Evolutionary conservation across 2,329 filamentous ascomycete species (phyloP), one percentile per base, ranked within the genome.

Genomic region (Myriosclerotinia curreyana): DNA sequence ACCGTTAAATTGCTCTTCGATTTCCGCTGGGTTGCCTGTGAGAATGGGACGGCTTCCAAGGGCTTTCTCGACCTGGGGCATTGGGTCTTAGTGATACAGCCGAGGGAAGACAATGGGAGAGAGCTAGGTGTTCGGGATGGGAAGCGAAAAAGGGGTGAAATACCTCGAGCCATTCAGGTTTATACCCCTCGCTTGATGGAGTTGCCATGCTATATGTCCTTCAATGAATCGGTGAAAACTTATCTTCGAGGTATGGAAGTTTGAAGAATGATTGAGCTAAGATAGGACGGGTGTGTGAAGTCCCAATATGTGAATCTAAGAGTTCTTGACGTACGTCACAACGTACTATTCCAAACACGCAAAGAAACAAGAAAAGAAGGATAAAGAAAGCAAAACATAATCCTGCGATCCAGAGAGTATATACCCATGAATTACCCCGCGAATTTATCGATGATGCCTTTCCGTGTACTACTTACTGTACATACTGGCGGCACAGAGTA

Each of bases 81-180:
- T 5, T 31, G 2, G 28, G 28, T 2, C 5, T 31, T 31, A 56
- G 28, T 60, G n/a, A n/a, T 14, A 7, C 8, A n/a, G 17, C 11
- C 15, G 11, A 6, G 8, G 17, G 8, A 5, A 5, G 12, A 28
- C 2, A 38, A 52, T 20, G 25, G 17, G 40, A 55, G 38, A 51
- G 42, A 17, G n/a, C 15, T 58, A 40, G 34, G 34, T 34, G 20
- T 54, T 12, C 7, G 9, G 14, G 6, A 14, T 15, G 38, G 20
- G 3, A 28, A 31, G 3, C 31, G 28, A 17, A n/a, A 25, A 20
- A 49, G 22, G 3, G 40, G 28, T 14, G n/a, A 25, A 17, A 49
- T 66, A 71, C 70, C 63, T 70, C 67, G 42, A 71, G 70, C 70
- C 70, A 71, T 50, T 66, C 66, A 38, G 64, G 62, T 2, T 64